Base-by-base conservation (phyloP, 177 flowering plant species). In the Tripterygium wilfordii region DNA sequence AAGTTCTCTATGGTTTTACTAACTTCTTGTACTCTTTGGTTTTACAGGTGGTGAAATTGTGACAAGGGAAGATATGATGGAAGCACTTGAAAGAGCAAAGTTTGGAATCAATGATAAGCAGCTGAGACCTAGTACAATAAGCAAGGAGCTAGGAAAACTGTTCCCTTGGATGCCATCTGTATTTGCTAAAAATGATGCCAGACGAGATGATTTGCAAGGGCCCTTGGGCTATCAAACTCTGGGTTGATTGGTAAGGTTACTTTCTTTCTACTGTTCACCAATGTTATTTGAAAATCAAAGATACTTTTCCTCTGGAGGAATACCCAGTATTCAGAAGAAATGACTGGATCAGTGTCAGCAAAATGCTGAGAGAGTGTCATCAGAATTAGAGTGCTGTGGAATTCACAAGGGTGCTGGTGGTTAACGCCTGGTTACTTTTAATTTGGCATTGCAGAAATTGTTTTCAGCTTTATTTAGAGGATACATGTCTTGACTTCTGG, bases 141-240 rank as follows among this genome's bases (percentile, higher is more conserved):
- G 74, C 60, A 72, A 70, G 62, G 96, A 88, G 64, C 79, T 92
- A 5, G 82, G 75, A 15, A 86, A 74, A 51, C 56, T 88, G 36
- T 84, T 92, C 49, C 95, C 96, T 44, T 92, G 96, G 99, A 71
- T 86, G 75, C 82, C 91, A n/a, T 68, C 96, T 55, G 42, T 80
- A 3, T 54, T 57, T 48, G 69, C 75, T 38, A 78, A 51, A 56
- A 70, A 67, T 57, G 78, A 66, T 22, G 33, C 64, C 19, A 61
- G 75, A 66, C 60, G 56, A 26, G 77, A 74, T 46, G 75, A 73
- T 39, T 40, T 57, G 43, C 76, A 77, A 64, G 83, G 79, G 28
- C 88, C 80, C 8, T 31, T 78, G 6, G 96, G 96, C 28, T 88
- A 92, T 60, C 95, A 83, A 71, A 69, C 96, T 51, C 58, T 79